Conservation (phyloP, 805 yeast species). For the Ogataea sp. region DNA sequence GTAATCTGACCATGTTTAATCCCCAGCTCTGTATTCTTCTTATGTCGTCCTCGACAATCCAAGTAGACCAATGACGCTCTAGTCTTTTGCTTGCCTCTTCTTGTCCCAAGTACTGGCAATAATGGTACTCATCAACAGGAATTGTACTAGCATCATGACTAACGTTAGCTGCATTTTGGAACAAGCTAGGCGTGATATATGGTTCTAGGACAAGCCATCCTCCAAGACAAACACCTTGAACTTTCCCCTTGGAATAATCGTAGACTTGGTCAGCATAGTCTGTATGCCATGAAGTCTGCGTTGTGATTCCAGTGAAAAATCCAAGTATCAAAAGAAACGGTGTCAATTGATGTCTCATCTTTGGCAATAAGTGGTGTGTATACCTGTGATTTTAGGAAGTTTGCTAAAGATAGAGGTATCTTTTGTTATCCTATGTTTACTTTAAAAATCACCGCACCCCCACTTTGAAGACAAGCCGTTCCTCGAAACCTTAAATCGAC, state of each 20-base stretch:
- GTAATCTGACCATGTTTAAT: slow-evolving; percentile 79
- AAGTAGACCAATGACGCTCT: slow-evolving; percentile 68
- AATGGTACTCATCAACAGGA: slow-evolving; percentile 83
- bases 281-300: background rate
- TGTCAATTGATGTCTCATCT: too few relatives aligned
- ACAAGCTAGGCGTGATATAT: slow-evolving; percentile 73
- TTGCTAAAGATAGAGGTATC: too few relatives aligned
- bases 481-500: too few relatives aligned
- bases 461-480: too few relatives aligned
- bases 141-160: slow-evolving; percentile 29
- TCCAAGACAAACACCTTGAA: slow-evolving; percentile 64
- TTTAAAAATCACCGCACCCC: too few relatives aligned
- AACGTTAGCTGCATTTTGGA: slow-evolving; percentile 34
- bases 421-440: too few relatives aligned
- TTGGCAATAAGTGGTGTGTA: too few relatives aligned
- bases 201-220: slow-evolving; percentile 91
- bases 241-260: slow-evolving; percentile 18
- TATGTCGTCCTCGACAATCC: slow-evolving; percentile 71
- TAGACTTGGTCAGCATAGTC: slow-evolving; percentile 1
- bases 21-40: slow-evolving; percentile 50
- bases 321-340: too few relatives aligned
- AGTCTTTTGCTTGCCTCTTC: slow-evolving; percentile 45
- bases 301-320: too few relatives aligned
- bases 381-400: too few relatives aligned
- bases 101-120: slow-evolving; percentile 50